phyloP scores from a whole-genome alignment of 129 eudicot species.

The Oenanthe sinensis region DNA sequence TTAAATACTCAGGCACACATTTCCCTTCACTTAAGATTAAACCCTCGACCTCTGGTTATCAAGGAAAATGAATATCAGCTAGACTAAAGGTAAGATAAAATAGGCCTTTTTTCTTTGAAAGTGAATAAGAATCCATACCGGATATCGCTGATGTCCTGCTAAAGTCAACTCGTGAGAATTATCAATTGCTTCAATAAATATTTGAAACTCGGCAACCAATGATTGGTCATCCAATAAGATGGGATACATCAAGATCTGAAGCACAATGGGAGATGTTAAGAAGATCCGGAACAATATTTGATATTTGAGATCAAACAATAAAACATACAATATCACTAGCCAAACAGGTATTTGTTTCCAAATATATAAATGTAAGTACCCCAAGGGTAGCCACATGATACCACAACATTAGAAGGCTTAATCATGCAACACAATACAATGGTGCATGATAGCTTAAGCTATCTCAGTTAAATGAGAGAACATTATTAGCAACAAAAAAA shows the following conservation, averaged over 20 bases:
- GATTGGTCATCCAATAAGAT: conserved; percentile 71
- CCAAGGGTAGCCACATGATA: neutral
- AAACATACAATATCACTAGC: neutral
- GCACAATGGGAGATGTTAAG: neutral
- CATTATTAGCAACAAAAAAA: neutral
- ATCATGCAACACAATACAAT: neutral
- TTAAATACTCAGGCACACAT: neutral
- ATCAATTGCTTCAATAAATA: conserved; percentile 72
- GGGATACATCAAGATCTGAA: conserved; percentile 81
- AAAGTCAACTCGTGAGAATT: conserved; percentile 69
- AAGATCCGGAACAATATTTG: neutral
- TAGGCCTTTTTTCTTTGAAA: neutral
- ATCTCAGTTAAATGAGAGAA: neutral
- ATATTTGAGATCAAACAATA: neutral
- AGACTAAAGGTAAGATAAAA: neutral
- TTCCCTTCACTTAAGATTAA: no score
- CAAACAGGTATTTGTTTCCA: neutral
- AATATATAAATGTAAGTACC: neutral
- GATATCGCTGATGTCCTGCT: conserved; percentile 75
- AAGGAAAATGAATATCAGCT: neutral
- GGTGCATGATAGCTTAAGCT: neutral
- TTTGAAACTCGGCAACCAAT: conserved; percentile 58
- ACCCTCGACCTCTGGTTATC: neutral
- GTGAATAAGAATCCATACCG: conserved; percentile 32
- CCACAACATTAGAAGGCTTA: neutral